These are phyloP conservation scores for Amaranthus tricolor DNA, from an alignment of 179 eudicot genomes.

Conservation along the genomic window DNA sequence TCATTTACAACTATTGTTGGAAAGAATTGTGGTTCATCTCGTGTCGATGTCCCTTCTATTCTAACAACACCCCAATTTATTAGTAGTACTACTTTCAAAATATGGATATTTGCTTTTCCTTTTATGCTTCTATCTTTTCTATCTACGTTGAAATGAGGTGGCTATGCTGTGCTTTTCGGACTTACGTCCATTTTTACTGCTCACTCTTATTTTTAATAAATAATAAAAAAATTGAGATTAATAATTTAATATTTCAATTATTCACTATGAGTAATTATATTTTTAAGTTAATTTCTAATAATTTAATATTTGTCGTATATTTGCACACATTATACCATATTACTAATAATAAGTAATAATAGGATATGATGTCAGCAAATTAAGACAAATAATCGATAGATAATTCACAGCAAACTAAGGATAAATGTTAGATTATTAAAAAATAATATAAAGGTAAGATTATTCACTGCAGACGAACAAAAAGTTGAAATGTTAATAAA, in stretches of 20 bases:
- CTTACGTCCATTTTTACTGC: background rate
- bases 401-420: too few relatives aligned
- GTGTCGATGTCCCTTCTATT: conserved; percentile 11
- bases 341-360: background rate
- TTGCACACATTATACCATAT: background rate
- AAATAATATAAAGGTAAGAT: too few relatives aligned
- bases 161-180: background rate
- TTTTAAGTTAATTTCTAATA: too few relatives aligned
- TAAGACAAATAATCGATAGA: too few relatives aligned
- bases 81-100: background rate
- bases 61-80: too few relatives aligned
- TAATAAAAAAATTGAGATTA: too few relatives aligned
- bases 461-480: too few relatives aligned
- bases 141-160: background rate
- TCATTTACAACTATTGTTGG: conserved; percentile 1
- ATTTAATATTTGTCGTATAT: background rate
- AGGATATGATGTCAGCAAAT: background rate
- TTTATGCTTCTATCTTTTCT: background rate
- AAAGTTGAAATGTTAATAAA: too few relatives aligned
- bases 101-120: background rate
- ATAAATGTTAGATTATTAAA: too few relatives aligned
- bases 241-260: too few relatives aligned
- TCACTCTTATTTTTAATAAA: background rate
- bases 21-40: background rate
- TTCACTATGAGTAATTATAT: too few relatives aligned